Base-by-base conservation (phyloP, 805 yeast species). In the Kodamaea neixiangensis region DNA sequence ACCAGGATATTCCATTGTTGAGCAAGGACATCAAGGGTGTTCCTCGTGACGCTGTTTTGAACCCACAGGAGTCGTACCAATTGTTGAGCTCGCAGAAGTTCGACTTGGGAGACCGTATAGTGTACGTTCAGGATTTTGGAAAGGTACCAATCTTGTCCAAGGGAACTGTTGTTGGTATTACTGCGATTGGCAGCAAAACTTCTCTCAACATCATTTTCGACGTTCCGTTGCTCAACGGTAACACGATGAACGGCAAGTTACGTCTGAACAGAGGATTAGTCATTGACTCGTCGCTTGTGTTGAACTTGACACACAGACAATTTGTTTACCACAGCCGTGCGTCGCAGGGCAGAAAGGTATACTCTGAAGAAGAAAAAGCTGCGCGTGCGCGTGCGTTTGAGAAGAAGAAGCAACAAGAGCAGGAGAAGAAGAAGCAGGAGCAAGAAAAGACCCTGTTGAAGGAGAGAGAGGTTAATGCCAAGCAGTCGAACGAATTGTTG, bases 71-170 rank as follows among this genome's bases (percentile, higher is more conserved):
- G 37, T 89, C 97, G 0, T 81, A 80, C 62, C 85, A 86, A 60
- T 75, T 83, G 56, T 76, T 94, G 57, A 80, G 86, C 50, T 77
- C 78, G 38, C 99, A 94, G 72, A 71, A 76, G 43, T 94, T 94
- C 64, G 78, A 80, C 22, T 75, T 94, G 18, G 99, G 99, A 60
- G 97, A 94, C 63, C 81, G 99, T 54, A 89, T 94, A 25, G 79
- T 88, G 19, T 91, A 89, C 58, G 87, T 90, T 18, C 86, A 87
- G 59, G 88, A 85, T 59, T 83, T 88, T 19, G 98, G 98, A 47
- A 90, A 89, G 62, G 96, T 92, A 13, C 96, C 97, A 21, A 69
- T 85, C 50, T 90, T 87, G 63, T 79, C 89, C 20, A 87, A 87
- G 61, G 99, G 99, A 65, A 91, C 97, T 0, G 96, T 94, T 49